Percentiles rank a stretch among this genome's conserved stretches.
Conservation (phyloP, 768 basidiomycete genomes). For the Termitomyces sp. region DNA sequence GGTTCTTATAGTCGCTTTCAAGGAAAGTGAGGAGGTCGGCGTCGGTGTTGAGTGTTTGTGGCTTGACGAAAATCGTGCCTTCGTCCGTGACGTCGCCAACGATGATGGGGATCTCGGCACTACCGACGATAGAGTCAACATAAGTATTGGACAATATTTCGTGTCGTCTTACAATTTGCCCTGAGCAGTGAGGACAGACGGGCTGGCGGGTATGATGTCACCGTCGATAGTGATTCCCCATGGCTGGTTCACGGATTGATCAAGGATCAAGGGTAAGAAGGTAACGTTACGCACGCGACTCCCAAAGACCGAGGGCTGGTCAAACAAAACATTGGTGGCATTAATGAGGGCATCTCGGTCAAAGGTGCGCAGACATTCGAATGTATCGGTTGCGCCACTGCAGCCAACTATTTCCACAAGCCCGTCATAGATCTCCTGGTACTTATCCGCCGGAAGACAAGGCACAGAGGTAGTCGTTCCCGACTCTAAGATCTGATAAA, state of each 20-base stretch:
- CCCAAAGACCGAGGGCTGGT: conserved; percentile 13
- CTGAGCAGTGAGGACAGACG: conserved; percentile 16
- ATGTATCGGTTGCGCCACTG: conserved; percentile 25
- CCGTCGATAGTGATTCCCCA: conserved; percentile 18
- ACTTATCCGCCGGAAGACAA: conserved; percentile 25
- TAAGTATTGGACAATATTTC: background rate
- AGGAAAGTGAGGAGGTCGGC: conserved; percentile 16
- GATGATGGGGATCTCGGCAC: conserved; percentile 18
- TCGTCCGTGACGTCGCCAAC: conserved; percentile 17
- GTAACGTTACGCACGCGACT: conserved; percentile 11
- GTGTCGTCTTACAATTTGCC: conserved; percentile 13
- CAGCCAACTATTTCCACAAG: conserved; percentile 31
- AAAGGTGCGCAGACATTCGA: conserved; percentile 20
- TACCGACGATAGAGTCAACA: background rate
- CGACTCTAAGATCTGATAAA: conserved; percentile 38
- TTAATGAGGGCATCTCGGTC: conserved; percentile 14
- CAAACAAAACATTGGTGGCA: conserved; percentile 14
- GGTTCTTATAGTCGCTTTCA: conserved; percentile 17
- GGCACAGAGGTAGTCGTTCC: conserved; percentile 28
- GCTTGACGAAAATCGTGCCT: conserved; percentile 19
- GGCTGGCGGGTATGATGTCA: conserved; percentile 16
- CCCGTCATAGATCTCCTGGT: conserved; percentile 32
- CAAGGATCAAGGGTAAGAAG: background rate
- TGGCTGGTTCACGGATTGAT: conserved; percentile 3
- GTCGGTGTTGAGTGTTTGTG: conserved; percentile 12